These are phyloP conservation scores for Epichloe uncinata DNA, from an alignment of 2,329 filamentous ascomycete species.

Conservation along the genomic window DNA sequence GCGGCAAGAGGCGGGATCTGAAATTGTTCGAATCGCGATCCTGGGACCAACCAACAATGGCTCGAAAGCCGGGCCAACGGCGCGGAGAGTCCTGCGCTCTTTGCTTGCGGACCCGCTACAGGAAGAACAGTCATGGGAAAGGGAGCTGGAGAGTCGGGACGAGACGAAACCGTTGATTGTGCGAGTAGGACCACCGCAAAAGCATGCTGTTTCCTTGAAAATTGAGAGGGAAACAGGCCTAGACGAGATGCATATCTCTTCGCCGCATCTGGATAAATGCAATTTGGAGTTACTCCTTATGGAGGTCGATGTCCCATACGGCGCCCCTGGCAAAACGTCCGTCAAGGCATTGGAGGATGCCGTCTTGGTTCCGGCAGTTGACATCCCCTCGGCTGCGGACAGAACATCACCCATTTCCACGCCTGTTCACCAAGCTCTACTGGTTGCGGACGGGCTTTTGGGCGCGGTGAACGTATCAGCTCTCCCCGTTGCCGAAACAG, in stretches of 20 bases:
- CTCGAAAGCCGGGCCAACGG: conserved; percentile 30
- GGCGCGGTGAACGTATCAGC: conserved; percentile 45
- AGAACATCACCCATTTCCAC: conserved; percentile 56
- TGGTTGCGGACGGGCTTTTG: conserved; percentile 60
- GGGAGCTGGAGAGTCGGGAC: conserved; percentile 39
- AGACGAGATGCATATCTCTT: conserved; percentile 48
- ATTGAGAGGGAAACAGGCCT: conserved; percentile 27
- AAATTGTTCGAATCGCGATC: conserved; percentile 46
- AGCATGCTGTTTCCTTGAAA: conserved; percentile 16
- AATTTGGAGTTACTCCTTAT: conserved; percentile 52
- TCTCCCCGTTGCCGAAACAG: conserved; percentile 25
- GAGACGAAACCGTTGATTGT: conserved; percentile 47
- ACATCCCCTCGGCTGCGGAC: conserved; percentile 53
- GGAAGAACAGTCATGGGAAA: conserved; percentile 52
- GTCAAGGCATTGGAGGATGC: conserved; percentile 42
- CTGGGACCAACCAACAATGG: conserved; percentile 31
- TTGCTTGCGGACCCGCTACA: conserved; percentile 58
- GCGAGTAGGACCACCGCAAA: conserved; percentile 29
- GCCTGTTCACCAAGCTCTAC: conserved; percentile 69
- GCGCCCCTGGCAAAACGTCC: conserved; percentile 19
- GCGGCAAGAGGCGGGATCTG: conserved; percentile 40
- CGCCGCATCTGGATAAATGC: conserved; percentile 44
- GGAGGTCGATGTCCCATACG: conserved; percentile 30
- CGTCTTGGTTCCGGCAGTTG: conserved; percentile 62
- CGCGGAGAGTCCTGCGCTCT: conserved; percentile 53